A percentile compares a stretch with the other conserved stretches of the same genome.
These are phyloP conservation scores for Globisporangium canariense DNA, from an alignment of 352 stramenopile species.

Conservation along the genomic window DNA sequence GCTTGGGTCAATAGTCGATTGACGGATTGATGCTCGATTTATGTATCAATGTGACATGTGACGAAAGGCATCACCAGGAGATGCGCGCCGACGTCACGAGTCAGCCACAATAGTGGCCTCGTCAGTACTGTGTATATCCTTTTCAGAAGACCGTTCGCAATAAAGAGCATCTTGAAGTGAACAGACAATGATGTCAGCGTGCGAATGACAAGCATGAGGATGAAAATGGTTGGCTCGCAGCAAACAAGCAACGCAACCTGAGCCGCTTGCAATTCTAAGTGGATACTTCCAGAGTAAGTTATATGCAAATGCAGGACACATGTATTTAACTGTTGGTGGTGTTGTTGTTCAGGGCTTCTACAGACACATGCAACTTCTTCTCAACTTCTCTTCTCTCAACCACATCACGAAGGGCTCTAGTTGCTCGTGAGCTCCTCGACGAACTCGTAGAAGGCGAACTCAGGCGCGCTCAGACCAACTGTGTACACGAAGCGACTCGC, in stretches of 20 bases:
- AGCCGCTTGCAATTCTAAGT: too few relatives aligned
- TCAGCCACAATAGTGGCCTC: background rate
- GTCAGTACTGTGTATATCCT: background rate
- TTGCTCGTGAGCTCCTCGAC: constrained; percentile 49
- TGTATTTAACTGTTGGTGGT: too few relatives aligned
- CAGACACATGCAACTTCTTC: background rate
- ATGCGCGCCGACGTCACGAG: background rate
- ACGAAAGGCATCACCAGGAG: background rate
- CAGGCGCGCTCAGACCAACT: constrained; percentile 57
- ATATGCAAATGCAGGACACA: too few relatives aligned
- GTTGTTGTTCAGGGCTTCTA: background rate
- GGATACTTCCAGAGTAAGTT: too few relatives aligned
- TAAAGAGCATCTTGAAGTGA: background rate
- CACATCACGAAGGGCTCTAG: background rate
- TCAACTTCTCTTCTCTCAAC: background rate
- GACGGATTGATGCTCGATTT: background rate
- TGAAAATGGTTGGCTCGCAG: too few relatives aligned
- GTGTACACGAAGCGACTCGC: constrained; percentile 82
- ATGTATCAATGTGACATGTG: background rate
- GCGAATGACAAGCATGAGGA: too few relatives aligned
- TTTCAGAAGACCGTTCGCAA: background rate
- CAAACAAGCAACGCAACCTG: too few relatives aligned
- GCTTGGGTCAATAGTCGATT: background rate
- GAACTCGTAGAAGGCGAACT: constrained; percentile 89
- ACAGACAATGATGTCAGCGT: too few relatives aligned